Conservation (phyloP, 345 rosid species). For the Eucalyptus guilfoylei region DNA sequence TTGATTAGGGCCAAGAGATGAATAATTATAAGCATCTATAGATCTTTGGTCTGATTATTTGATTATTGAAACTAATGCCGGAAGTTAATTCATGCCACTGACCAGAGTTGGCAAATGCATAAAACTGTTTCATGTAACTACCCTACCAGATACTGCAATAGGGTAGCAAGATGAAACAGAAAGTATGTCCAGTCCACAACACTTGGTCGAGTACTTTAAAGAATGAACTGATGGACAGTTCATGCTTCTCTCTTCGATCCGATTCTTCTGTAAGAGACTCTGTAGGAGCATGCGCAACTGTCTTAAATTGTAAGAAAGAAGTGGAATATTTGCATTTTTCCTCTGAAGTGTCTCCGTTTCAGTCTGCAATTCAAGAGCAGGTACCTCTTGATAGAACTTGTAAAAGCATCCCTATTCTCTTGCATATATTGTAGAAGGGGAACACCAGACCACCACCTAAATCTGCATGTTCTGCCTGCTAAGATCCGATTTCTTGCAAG, state of each 20-base stretch:
- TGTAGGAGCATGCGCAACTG: background rate
- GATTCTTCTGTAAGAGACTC: background rate
- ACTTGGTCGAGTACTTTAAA: background rate
- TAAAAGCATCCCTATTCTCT: background rate
- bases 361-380: background rate
- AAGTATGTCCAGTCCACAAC: background rate
- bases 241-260: background rate
- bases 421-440: background rate
- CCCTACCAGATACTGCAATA: background rate
- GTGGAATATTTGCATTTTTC: background rate
- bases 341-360: background rate
- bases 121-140: background rate
- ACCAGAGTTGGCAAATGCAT: background rate
- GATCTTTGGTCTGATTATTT: background rate
- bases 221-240: background rate
- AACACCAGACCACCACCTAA: background rate
- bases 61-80: background rate
- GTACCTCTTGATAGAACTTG: background rate
- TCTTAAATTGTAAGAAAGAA: background rate
- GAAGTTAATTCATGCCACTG: background rate
- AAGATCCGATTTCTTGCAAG: background rate
- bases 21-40: background rate
- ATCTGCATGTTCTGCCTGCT: background rate
- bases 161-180: background rate
- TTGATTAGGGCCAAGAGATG: constrained; percentile 24